A percentile compares a stretch with the other conserved stretches of the same genome.
Conservation (phyloP, 805 yeast genomes). For the Suhomyces vadensis region DNA sequence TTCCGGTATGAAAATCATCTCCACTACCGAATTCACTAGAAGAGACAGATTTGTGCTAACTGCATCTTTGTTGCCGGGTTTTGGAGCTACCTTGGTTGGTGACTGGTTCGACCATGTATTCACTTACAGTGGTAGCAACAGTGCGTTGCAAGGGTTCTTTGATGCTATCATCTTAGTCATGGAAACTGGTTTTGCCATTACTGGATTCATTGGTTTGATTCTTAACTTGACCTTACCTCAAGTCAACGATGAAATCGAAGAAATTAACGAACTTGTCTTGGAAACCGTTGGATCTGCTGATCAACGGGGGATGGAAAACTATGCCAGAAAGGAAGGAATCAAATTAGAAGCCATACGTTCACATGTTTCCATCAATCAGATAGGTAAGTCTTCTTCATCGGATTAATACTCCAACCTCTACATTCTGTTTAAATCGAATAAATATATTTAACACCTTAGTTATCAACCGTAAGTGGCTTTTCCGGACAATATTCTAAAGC, state of each 20-base stretch:
- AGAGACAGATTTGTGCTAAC: constrained; percentile 75
- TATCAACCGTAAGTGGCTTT: too few relatives aligned
- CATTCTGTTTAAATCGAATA: neutral
- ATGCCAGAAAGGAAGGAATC: constrained; percentile 32
- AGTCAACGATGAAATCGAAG: constrained; percentile 51
- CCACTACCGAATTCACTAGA: constrained; percentile 62
- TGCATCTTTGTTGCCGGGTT: constrained; percentile 61
- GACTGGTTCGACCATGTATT: constrained; percentile 65
- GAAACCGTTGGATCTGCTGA: constrained; percentile 45
- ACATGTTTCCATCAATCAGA: constrained; percentile 6
- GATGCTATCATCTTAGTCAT: constrained; percentile 68
- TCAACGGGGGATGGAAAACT: constrained; percentile 33
- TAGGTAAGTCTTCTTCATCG: constrained; percentile 4
- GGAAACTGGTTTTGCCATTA: constrained; percentile 72
- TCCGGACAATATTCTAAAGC: too few relatives aligned
- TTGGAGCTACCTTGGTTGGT: constrained; percentile 66
- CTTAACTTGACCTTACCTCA: constrained; percentile 65
- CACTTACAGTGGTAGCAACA: constrained; percentile 64
- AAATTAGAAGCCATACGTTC: constrained; percentile 25
- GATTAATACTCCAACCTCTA: neutral
- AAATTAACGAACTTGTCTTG: constrained; percentile 45
- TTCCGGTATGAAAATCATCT: constrained; percentile 67
- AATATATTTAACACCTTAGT: too few relatives aligned
- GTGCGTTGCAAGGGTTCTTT: constrained; percentile 57
- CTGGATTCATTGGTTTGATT: constrained; percentile 64